A percentile compares a stretch with the other conserved stretches of the same genome.
Conservation (phyloP, 1,139 yeast genomes). For the Geotrichum histeridarum region DNA sequence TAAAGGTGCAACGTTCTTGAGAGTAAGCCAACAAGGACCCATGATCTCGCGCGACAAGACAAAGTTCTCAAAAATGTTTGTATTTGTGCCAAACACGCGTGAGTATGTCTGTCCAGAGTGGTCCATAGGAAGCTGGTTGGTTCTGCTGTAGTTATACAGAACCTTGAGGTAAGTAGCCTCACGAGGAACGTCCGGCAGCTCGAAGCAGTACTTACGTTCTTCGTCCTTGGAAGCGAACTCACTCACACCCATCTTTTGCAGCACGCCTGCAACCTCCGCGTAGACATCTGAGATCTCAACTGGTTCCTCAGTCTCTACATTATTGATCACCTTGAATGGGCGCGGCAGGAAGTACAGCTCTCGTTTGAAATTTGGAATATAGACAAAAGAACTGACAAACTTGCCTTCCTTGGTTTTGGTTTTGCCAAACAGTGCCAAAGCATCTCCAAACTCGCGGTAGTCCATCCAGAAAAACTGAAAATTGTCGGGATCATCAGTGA, state of each 20-base stretch:
- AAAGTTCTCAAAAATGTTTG: constrained; percentile 77
- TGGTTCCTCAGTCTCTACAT: constrained; percentile 41
- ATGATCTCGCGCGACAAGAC: constrained; percentile 75
- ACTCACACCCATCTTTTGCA: constrained; percentile 53
- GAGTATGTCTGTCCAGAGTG: constrained; percentile 71
- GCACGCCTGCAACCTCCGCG: constrained; percentile 66
- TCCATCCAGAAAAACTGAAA: constrained; percentile 88
- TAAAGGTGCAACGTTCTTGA: constrained; percentile 55
- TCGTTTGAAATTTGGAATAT: constrained; percentile 63
- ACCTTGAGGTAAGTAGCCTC: constrained; percentile 79
- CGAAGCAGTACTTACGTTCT: constrained; percentile 81
- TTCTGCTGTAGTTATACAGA: constrained; percentile 53
- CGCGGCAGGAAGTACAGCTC: constrained; percentile 74
- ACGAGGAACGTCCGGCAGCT: constrained; percentile 70
- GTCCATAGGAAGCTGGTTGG: constrained; percentile 51
- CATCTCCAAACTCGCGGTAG: constrained; percentile 68
- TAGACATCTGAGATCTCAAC: constrained; percentile 62
- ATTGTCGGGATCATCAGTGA: constrained; percentile 40
- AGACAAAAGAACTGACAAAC: constrained; percentile 71
- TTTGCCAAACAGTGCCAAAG: constrained; percentile 76
- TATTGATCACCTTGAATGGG: constrained; percentile 32
- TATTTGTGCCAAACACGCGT: constrained; percentile 73
- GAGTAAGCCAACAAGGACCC: constrained; percentile 97
- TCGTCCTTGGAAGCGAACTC: constrained; percentile 67
- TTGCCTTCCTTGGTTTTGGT: constrained; percentile 43